Evolutionary conservation across 129 eudicot genomes (phyloP).

Genomic region (Pulicaria dysenterica): DNA sequence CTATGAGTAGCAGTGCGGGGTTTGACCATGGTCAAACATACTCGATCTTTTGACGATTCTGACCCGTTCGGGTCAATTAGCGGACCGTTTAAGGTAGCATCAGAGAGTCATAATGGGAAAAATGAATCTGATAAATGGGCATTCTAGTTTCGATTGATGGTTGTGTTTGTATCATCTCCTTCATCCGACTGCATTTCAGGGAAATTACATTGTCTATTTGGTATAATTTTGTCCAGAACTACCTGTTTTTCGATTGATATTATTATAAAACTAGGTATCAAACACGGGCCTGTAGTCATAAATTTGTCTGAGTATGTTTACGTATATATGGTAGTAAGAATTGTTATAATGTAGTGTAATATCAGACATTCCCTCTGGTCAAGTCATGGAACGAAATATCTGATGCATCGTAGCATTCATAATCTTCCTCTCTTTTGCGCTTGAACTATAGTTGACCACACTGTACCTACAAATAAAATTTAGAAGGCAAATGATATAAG

Average conservation of each 20-base stretch:
- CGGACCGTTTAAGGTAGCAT: conserved; percentile 84
- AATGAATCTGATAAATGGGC: conserved; percentile 71
- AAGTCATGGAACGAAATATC: no score
- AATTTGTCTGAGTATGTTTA: no score
- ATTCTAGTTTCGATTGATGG: conserved; percentile 41
- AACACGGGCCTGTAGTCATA: no score
- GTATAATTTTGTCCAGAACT: conserved; percentile 23
- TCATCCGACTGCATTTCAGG: conserved; percentile 12
- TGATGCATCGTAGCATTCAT: no score
- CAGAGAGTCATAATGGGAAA: conserved; percentile 56
- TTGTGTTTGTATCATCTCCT: conserved; percentile 34
- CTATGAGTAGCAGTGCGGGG: conserved; percentile 61
- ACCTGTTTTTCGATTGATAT: conserved; percentile 3
- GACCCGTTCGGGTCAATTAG: conserved; percentile 89
- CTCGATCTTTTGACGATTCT: conserved; percentile 79
- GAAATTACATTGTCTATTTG: conserved; percentile 19
- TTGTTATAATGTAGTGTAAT: no score
- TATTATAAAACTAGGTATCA: no score
- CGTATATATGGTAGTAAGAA: no score
- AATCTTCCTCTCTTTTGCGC: no score
- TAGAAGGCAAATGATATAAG: no score
- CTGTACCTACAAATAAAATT: no score
- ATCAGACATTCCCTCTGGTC: no score
- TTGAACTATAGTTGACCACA: no score
- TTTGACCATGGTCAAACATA: conserved; percentile 65